Percentiles rank a stretch among this genome's conserved stretches.
These are phyloP conservation scores for Cinnamomum micranthum DNA, from an alignment of 164 flowering plant species.

Conservation along the genomic window DNA sequence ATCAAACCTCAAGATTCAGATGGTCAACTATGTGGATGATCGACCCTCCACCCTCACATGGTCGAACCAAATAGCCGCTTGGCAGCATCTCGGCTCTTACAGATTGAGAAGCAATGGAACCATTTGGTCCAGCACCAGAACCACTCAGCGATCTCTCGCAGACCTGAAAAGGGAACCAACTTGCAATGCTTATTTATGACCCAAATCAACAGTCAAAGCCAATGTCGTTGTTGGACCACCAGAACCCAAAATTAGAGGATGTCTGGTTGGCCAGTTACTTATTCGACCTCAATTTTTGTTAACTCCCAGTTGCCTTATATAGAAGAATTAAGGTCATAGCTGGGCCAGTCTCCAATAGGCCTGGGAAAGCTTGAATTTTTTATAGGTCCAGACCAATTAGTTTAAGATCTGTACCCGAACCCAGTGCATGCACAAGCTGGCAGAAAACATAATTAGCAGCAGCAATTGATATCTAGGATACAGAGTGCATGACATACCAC, in stretches of 20 bases:
- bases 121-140: slow-evolving; percentile 71
- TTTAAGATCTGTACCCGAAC: too few relatives aligned
- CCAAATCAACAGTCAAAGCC: not conserved
- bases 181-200: not conserved
- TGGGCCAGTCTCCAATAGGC: not conserved
- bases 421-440: too few relatives aligned
- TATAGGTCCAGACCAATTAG: too few relatives aligned
- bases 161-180: slow-evolving; percentile 36
- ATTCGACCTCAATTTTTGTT: not conserved
- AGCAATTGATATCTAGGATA: not conserved
- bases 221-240: not conserved
- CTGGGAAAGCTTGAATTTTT: too few relatives aligned
- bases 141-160: slow-evolving; percentile 94
- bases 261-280: not conserved
- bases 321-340: too few relatives aligned
- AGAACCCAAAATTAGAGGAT: not conserved
- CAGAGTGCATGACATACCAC: slow-evolving; percentile 55
- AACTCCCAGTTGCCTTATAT: not conserved
- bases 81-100: slow-evolving; percentile 89
- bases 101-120: slow-evolving; percentile 67
- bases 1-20: slow-evolving; percentile 75
- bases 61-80: slow-evolving; percentile 84
- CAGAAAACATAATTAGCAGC: not conserved
- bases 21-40: slow-evolving; percentile 93
- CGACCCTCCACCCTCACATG: slow-evolving; percentile 97